These are phyloP conservation scores for Paspalum notatum DNA, from an alignment of 176 grass and related monocot genomes.

Conservation along the genomic window DNA sequence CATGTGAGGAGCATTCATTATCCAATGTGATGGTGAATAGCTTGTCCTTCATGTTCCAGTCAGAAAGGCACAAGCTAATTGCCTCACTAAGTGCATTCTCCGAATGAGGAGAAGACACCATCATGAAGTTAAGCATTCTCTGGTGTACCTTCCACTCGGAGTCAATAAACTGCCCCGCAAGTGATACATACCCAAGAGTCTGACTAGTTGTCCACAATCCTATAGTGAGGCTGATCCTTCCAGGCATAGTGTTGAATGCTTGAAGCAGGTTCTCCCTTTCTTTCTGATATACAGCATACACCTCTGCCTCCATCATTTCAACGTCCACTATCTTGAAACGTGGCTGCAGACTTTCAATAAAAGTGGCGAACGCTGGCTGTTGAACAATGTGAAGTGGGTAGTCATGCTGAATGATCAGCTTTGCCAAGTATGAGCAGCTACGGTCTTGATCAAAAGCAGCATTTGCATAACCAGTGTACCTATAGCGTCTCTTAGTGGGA, in stretches of 20 bases:
- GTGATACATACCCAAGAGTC: conserved; percentile 79
- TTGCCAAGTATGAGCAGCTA: conserved; percentile 60
- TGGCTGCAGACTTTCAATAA: conserved; percentile 69
- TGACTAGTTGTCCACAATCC: conserved; percentile 79
- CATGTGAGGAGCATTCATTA: conserved; percentile 83
- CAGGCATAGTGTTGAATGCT: conserved; percentile 57
- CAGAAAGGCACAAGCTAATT: conserved; percentile 58
- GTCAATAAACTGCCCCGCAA: conserved; percentile 70
- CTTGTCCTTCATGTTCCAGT: conserved; percentile 80
- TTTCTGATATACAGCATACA: conserved; percentile 70
- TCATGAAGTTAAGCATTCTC: conserved; percentile 87
- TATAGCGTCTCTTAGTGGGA: conserved; percentile 66
- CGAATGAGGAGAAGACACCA: conserved; percentile 88
- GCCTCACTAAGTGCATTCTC: conserved; percentile 84
- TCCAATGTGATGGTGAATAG: conserved; percentile 84
- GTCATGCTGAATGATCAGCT: conserved; percentile 77
- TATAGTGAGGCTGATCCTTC: conserved; percentile 75
- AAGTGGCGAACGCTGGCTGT: conserved; percentile 63
- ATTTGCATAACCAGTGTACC: conserved; percentile 68
- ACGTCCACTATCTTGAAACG: conserved; percentile 71
- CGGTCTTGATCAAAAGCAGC: conserved; percentile 78
- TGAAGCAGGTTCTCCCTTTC: conserved; percentile 65
- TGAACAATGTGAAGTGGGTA: conserved; percentile 85
- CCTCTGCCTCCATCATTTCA: conserved; percentile 63
- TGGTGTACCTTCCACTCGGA: conserved; percentile 65